phyloP scores from a whole-genome alignment of 495 filamentous ascomycete genomes.

The Neurospora intermedia region DNA sequence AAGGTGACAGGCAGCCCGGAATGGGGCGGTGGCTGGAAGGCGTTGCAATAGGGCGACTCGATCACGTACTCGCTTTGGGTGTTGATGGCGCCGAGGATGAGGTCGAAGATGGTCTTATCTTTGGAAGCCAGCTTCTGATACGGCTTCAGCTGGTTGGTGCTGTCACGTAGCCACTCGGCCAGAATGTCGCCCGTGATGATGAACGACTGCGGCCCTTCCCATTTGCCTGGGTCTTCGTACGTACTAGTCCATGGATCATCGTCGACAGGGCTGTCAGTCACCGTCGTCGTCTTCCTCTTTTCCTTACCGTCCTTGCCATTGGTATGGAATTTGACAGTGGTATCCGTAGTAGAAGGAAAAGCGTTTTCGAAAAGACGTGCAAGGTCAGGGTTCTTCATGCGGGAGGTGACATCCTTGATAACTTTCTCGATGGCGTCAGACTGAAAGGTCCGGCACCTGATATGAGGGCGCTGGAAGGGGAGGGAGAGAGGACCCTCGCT shows the following conservation, averaged over 20 bases:
- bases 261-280: conserved; percentile 1
- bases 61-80: conserved; percentile 94
- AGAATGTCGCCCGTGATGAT: conserved; percentile 99
- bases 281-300: conserved; percentile 9
- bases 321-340: conserved; percentile 60
- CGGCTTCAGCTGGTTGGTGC: conserved; percentile 85
- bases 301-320: conserved; percentile 29
- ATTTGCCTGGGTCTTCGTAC: conserved; percentile 42
- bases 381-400: conserved; percentile 78
- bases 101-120: conserved; percentile 59
- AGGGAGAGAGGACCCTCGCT: conserved; percentile 70
- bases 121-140: conserved; percentile 78
- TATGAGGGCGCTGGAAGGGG: conserved; percentile 79
- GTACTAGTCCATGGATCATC: conserved; percentile 1
- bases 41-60: conserved; percentile 92
- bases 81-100: conserved; percentile 92
- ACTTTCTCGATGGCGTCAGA: conserved; percentile 79
- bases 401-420: conserved; percentile 67
- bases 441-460: conserved; percentile 76
- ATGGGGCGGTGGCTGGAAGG: conserved; percentile 87
- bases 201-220: conserved; percentile 83
- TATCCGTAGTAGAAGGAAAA: conserved; percentile 93
- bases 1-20: conserved; percentile 57
- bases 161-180: conserved; percentile 95
- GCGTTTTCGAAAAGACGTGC: conserved; percentile 92